Evolutionary conservation across 345 rosid species (phyloP), one percentile per base, ranked within the genome.

Genomic region (Salix dunnii): DNA sequence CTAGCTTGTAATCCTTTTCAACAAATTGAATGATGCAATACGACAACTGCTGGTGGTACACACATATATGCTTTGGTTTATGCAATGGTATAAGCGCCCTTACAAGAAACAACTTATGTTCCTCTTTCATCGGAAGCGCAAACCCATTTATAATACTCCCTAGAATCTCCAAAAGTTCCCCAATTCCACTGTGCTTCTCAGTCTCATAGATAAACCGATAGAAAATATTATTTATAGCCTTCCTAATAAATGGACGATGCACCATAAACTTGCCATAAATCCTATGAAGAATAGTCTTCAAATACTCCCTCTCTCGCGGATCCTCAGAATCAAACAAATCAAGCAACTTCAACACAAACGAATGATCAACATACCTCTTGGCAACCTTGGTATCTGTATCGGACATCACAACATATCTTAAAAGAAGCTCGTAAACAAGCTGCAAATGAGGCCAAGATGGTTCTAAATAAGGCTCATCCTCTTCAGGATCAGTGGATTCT

Each of bases 181-280:
- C 96, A 20, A 92, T 84, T 64, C 98, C 97, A 23, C 89, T 80
- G 72, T 92, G 96, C 85, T 92, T 90, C 85, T 89, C 97, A 1
- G 94, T 92, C 90, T 92, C 98, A 53, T 92, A 94, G 70, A 94
- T 90, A 80, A 92, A 92, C 81, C 92, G 84, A 76, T 90, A 94
- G 74, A 94, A 94, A 49, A 92, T 94, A 77, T 92, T 74, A 75
- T 92, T 94, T 17, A 90, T 91, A 5, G 86, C 89, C 83, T 89
- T 94, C 87, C 97, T 92, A 77, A 94, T 89, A 77, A 89, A 94
- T 0, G 97, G 96, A 14, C 97, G 87, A 36, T 92, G 98, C 38
- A 92, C 92, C 98, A 94, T 94, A 74, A 94, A 94, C 86, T 92
- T 94, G 23, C 98, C 98, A 78, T 94, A 94, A 63, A 94, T 92